Evolutionary conservation across 805 yeast species (phyloP), one percentile per base, ranked within the genome.

Genomic region (Zygoascus biomembranicola): DNA sequence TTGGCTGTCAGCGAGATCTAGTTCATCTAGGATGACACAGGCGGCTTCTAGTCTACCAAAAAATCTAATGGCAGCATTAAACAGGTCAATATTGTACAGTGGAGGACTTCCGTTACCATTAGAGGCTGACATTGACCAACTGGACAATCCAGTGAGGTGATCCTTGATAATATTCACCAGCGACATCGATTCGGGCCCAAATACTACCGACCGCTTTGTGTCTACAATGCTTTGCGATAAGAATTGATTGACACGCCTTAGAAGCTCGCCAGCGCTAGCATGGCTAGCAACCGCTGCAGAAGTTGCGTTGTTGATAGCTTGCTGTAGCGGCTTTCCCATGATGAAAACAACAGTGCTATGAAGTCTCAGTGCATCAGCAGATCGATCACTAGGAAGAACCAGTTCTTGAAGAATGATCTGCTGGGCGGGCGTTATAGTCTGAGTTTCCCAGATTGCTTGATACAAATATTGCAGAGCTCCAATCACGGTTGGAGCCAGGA

Each of bases 401-500:
- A 80, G 60, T 0, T 73, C 66, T 44, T 71, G 73, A 9, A 46
- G 14, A 20, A 79, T 51, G 16, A 77, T 57, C 11, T 60, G 69
- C 31, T 74, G 66, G 5, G 78, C 59, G 3, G 71, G 65, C 9
- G 69, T 70, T 26, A 66, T 59, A 37, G 66, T 69, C 16, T 63
- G 52, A 49, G 70, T 28, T 32, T 65, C 61, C 67, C 71, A 70
- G 5, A 80, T 63, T 48, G 73, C 73, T 20, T 73, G 67, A 48
- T 72, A 72, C 23, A 70, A 69, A 78, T 76, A 85, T 59, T 61
- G 78, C 66, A 80, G 62, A 2, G 82, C 77, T n/a, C 79, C 78
- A 5, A 79, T 69, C 35, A 82, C 63, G 11, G 84, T 77, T 8
- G 78, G 72, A 1, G 86, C 73, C 58, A 92, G 72, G 57, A 87